phyloP scores from a whole-genome alignment of 495 filamentous ascomycete genomes.

The Chaetomium cochliodes region DNA sequence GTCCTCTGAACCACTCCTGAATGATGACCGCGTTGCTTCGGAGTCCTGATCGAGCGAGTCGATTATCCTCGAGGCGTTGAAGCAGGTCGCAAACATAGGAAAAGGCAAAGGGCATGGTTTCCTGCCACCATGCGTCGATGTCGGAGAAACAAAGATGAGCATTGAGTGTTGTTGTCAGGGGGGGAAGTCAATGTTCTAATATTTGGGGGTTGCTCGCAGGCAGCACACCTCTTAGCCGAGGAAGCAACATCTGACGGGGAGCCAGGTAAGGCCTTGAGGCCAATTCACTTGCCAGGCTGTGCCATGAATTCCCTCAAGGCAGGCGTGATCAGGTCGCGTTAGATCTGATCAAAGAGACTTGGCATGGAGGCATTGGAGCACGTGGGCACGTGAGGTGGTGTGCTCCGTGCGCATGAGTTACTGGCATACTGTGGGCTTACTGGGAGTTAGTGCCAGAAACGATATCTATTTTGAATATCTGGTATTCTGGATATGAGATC shows the following conservation, averaged over 20 bases:
- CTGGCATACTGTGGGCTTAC: not conserved
- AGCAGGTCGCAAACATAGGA: conserved; percentile 60
- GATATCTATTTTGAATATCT: not conserved
- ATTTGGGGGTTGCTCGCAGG: not conserved
- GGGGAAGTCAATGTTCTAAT: not conserved
- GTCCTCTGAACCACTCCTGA: conserved; percentile 59
- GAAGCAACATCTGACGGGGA: not conserved
- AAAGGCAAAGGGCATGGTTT: conserved; percentile 62
- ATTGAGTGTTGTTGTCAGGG: not conserved
- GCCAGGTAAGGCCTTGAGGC: conserved; percentile 4
- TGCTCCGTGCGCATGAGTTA: not conserved
- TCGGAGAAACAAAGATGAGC: not conserved
- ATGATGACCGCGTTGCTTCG: conserved; percentile 35
- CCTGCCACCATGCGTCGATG: not conserved
- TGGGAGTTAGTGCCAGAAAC: not conserved
- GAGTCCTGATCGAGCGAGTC: conserved; percentile 10
- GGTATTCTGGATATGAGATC: too few species aligned
- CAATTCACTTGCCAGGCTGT: conserved; percentile 10
- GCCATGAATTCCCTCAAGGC: conserved; percentile 13
- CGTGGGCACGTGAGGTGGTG: conserved; percentile 18
- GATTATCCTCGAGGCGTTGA: conserved; percentile 47
- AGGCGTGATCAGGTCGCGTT: conserved; percentile 13
- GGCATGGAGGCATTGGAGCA: conserved; percentile 2
- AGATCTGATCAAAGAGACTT: not conserved
- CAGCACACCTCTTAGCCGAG: conserved; percentile 3